Evolutionary conservation across 371 early-diverging fungal genomes (phyloP).

Genomic region (Mucor saturninus): DNA sequence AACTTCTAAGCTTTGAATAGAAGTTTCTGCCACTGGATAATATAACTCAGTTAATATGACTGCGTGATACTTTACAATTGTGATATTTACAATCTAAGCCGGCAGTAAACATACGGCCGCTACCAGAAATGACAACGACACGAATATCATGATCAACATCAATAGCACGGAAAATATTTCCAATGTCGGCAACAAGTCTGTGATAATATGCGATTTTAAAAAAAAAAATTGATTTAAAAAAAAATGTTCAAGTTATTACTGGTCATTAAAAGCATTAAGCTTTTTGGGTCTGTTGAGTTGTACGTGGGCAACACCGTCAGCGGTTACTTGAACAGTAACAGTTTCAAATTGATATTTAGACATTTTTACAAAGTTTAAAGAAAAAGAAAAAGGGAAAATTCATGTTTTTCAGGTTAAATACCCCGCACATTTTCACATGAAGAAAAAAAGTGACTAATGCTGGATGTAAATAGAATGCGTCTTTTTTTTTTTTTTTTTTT

Average conservation of each 20-base stretch:
- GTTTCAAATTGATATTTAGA: conserved; percentile 61
- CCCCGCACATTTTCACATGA: conserved; percentile 18
- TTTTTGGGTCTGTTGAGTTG: conserved; percentile 82
- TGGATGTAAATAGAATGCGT: too few species aligned
- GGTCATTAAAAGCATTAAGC: conserved; percentile 79
- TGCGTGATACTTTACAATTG: not conserved
- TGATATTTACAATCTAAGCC: conserved; percentile 83
- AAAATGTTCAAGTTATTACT: conserved; percentile 29
- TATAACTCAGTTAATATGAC: not conserved
- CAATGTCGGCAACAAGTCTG: conserved; percentile 38
- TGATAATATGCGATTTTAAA: not conserved
- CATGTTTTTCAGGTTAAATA: not conserved
- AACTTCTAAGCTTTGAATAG: conserved; percentile 10
- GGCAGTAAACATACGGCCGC: conserved; percentile 83
- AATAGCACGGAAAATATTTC: conserved; percentile 57
- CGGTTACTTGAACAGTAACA: conserved; percentile 59
- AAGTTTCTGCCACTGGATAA: conserved; percentile 26
- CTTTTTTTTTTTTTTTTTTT: not conserved
- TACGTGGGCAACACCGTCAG: conserved; percentile 78
- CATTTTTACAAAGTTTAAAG: conserved; percentile 17
- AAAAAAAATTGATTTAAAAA: not conserved
- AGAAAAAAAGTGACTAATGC: conserved; percentile 3
- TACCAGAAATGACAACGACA: conserved; percentile 75
- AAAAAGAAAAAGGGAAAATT: conserved; percentile 4
- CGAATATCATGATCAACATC: conserved; percentile 67